These are phyloP conservation scores for Metschnikowia reukaufii DNA, from an alignment of 805 yeast species.

Conservation along the genomic window DNA sequence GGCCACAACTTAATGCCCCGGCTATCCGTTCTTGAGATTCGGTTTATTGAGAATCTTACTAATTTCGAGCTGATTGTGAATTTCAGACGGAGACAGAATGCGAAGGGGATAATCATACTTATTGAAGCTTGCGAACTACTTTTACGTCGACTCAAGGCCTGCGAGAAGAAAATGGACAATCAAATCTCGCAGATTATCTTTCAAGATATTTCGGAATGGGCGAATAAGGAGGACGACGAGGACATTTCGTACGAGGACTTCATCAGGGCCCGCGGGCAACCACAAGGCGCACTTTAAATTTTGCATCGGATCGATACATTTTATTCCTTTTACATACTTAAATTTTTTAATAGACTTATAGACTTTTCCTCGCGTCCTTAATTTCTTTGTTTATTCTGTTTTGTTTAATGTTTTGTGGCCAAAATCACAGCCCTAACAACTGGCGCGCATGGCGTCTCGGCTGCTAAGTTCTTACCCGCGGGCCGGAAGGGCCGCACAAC, in stretches of 20 bases:
- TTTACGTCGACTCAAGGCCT: conserved; percentile 56
- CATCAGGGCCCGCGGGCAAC: conserved; percentile 4
- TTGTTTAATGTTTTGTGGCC: not conserved
- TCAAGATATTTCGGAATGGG: conserved; percentile 66
- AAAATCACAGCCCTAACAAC: not conserved
- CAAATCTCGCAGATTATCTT: conserved; percentile 57
- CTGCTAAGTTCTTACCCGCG: no score
- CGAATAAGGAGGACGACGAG: conserved; percentile 48
- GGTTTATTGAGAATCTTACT: conserved; percentile 58
- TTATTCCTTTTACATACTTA: conserved; percentile 14
- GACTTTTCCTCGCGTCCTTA: no score
- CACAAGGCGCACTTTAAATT: not conserved
- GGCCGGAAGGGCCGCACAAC: not conserved
- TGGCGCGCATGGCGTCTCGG: not conserved
- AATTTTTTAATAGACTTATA: not conserved
- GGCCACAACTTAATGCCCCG: conserved; percentile 34
- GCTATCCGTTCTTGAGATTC: conserved; percentile 73
- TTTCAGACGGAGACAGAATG: conserved; percentile 56
- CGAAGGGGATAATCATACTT: conserved; percentile 50
- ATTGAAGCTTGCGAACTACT: conserved; percentile 79
- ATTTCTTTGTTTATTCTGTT: not conserved
- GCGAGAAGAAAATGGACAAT: conserved; percentile 59
- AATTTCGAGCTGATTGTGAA: conserved; percentile 65
- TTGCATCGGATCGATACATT: conserved; percentile 2
- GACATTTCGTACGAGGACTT: conserved; percentile 23